phyloP scores from a whole-genome alignment of 1,139 yeast genomes.

The Arxiozyma telluris region DNA sequence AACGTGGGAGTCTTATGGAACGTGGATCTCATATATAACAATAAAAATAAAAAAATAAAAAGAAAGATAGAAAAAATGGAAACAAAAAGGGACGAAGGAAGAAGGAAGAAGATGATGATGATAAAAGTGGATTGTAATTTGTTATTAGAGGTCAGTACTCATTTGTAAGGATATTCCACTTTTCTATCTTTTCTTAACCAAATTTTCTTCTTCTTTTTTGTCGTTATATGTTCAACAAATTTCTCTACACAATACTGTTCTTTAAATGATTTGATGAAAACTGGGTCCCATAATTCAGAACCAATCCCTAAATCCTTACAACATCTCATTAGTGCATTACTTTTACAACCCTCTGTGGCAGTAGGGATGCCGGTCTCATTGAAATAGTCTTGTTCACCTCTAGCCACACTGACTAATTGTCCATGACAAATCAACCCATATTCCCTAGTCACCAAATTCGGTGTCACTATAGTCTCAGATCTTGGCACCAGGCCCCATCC shows the following conservation, averaged over 20 bases:
- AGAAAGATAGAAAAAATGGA: too few species aligned
- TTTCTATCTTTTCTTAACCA: slow-evolving; percentile 83
- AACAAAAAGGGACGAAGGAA: not conserved
- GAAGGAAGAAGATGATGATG: not conserved
- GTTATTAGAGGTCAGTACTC: not conserved
- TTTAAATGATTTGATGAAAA: slow-evolving; percentile 75
- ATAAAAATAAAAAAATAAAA: too few species aligned
- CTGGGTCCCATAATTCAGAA: slow-evolving; percentile 94
- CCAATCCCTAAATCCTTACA: slow-evolving; percentile 97
- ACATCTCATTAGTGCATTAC: slow-evolving; percentile 95
- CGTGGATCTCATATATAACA: too few species aligned
- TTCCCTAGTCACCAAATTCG: slow-evolving; percentile 65
- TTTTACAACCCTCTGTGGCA: slow-evolving; percentile 94
- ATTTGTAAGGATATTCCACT: slow-evolving; percentile 73
- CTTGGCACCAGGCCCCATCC: slow-evolving; percentile 98
- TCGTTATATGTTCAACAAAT: slow-evolving; percentile 75
- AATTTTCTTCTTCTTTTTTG: slow-evolving; percentile 76
- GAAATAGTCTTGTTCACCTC: slow-evolving; percentile 94
- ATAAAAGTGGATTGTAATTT: too few species aligned
- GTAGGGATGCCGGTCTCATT: slow-evolving; percentile 84
- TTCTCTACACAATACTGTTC: slow-evolving; percentile 68
- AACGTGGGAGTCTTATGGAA: too few species aligned
- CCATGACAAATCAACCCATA: slow-evolving; percentile 85
- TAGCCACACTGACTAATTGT: slow-evolving; percentile 77
- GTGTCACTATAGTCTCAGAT: slow-evolving; percentile 69